A percentile compares a stretch with the other conserved stretches of the same genome.
Evolutionary conservation across 208 protist species (phyloP).

Genomic region (Naegleria fowleri): DNA sequence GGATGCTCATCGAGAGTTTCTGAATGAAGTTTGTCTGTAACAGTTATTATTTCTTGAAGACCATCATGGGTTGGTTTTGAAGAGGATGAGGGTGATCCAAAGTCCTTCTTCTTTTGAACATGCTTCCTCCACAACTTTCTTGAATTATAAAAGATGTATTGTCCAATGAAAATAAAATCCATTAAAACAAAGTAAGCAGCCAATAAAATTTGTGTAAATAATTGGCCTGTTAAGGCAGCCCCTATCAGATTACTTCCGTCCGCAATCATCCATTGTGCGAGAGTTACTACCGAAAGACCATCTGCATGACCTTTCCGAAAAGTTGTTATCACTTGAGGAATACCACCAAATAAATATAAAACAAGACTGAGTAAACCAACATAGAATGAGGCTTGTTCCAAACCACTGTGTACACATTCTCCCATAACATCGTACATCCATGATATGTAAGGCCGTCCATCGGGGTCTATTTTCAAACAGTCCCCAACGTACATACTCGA

Average conservation of each 20-base stretch:
- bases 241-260: slow-evolving; percentile 9
- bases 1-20: no score
- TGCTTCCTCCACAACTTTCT: no score
- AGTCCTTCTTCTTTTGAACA: no score
- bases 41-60: no score
- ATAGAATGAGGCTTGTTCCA: slow-evolving; percentile 10
- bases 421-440: background rate
- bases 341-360: background rate
- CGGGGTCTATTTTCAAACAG: background rate
- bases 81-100: no score
- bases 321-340: background rate
- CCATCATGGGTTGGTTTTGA: no score
- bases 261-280: background rate
- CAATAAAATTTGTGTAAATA: background rate
- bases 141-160: background rate
- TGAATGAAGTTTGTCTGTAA: no score
- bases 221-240: background rate
- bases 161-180: background rate
- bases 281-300: background rate
- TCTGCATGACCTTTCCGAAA: background rate
- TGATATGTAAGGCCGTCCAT: background rate
- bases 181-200: slow-evolving; percentile 18
- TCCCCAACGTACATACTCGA: background rate
- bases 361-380: background rate
- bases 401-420: background rate